phyloP scores from a whole-genome alignment of 352 stramenopile genomes.

The Phytophthora fragariaefolia region DNA sequence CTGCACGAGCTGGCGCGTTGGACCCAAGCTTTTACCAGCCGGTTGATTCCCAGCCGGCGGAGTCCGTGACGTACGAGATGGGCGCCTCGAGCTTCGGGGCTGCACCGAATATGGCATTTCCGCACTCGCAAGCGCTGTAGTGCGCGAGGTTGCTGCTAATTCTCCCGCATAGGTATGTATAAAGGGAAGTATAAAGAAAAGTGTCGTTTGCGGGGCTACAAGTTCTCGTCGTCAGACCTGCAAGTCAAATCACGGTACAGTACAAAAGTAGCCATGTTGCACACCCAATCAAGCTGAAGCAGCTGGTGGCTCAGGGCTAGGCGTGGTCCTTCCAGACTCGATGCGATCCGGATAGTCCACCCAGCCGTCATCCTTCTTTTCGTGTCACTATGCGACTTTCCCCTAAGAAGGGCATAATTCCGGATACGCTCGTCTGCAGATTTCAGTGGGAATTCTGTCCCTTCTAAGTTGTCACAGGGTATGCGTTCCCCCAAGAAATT shows the following conservation, averaged over 20 bases:
- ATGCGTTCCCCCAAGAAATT: not conserved
- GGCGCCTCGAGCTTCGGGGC: slow-evolving; percentile 28
- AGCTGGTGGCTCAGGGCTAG: slow-evolving; percentile 21
- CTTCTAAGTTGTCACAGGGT: not conserved
- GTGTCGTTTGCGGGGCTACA: slow-evolving; percentile 29
- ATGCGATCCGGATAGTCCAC: not conserved
- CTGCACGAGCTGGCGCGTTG: slow-evolving; percentile 27
- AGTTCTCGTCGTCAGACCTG: too few species aligned
- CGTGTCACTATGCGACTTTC: not conserved
- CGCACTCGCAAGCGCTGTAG: slow-evolving; percentile 36
- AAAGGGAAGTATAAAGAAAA: slow-evolving; percentile 35
- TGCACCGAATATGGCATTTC: slow-evolving; percentile 32
- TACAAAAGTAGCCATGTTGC: slow-evolving; percentile 21
- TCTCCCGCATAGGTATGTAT: slow-evolving; percentile 32
- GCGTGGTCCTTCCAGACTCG: not conserved
- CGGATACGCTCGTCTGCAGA: slow-evolving; percentile 1
- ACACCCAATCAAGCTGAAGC: slow-evolving; percentile 3
- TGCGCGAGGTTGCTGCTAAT: not conserved
- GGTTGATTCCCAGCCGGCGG: slow-evolving; percentile 26
- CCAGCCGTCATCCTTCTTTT: not conserved
- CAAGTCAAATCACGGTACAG: not conserved
- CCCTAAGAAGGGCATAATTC: not conserved
- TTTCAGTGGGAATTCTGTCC: not conserved
- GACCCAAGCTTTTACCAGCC: slow-evolving; percentile 44
- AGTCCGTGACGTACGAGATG: slow-evolving; percentile 34